Base-by-base conservation (phyloP, 2,329 filamentous ascomycete species). In the Talaromyces sp. region DNA sequence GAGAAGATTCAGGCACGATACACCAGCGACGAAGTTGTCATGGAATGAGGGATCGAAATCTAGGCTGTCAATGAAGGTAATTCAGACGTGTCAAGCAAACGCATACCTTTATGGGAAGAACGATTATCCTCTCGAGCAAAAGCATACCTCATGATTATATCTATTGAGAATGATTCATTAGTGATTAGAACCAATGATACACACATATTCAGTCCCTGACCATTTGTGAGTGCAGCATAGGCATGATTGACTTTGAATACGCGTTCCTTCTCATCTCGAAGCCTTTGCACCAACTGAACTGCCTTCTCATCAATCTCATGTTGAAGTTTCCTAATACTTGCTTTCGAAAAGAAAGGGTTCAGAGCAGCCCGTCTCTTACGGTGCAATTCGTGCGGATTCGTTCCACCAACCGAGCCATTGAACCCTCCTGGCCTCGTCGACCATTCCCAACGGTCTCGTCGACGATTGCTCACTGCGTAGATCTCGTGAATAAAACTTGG, bases 401-500 rank as follows among this genome's bases (percentile, higher is more conserved):
- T 70, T 12, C 61, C 56, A 54, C 70, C 66, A 12, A 61, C 56
- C 3, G 69, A 68, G n/a, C 46, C 31, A 3, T 64, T 54, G 5
- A 62, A 61, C 2, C 66, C 67, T 42, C 64, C 62, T 44, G 65
- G 65, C 14, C 59, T 61, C 3, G 68, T 64, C 9, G 57, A 60
- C 9, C 66, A 55, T 5, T 56, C 54, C 37, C 70, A 70, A 63
- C 74, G 74, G 33, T 75, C 68, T 6, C 71, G 69, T 50, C 63
- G 65, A 21, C 68, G 67, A 7, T 68, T 55, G n/a, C 64, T 62
- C 0, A 67, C 63, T 2, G 70, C 67, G 57, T 76, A 77, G 14
- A 77, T 67, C 16, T 70, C 69, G 12, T 74, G 67, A 50, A 72
- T 75, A 64, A 67, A 76, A 2, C 71, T 66, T 3, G 72, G 60